Conservation (phyloP, 1,139 yeast species). For the Blastobotrys raffinosifermentans region DNA sequence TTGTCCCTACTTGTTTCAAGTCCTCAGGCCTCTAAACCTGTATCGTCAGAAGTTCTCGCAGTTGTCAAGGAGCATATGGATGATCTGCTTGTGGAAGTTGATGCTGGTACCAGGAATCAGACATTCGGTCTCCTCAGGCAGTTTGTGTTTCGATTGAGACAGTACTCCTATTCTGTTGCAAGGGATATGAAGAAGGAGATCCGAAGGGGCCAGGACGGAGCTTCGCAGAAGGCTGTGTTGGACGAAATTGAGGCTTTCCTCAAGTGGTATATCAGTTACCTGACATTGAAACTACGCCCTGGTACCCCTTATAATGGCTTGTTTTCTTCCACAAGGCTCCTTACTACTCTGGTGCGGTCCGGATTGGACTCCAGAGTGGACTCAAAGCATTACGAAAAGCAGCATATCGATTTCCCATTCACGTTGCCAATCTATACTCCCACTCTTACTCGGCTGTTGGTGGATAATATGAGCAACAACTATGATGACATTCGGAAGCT, state of each 20-base stretch:
- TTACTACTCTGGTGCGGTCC: constrained; percentile 45
- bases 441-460: constrained; percentile 41
- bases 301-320: constrained; percentile 65
- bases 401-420: constrained; percentile 41
- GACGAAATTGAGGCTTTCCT: constrained; percentile 21
- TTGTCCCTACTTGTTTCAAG: constrained; percentile 57
- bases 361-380: constrained; percentile 49
- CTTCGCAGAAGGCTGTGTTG: constrained; percentile 24
- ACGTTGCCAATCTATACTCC: constrained; percentile 39
- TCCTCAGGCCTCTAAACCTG: constrained; percentile 53
- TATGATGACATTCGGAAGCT: constrained; percentile 67
- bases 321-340: constrained; percentile 45
- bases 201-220: constrained; percentile 10
- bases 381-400: constrained; percentile 36
- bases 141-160: constrained; percentile 58
- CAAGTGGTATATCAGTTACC: constrained; percentile 16
- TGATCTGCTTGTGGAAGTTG: constrained; percentile 51
- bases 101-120: constrained; percentile 62
- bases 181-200: constrained; percentile 41
- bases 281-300: constrained; percentile 48
- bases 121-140: constrained; percentile 55
- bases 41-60: constrained; percentile 42
- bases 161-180: constrained; percentile 50
- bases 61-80: constrained; percentile 42
- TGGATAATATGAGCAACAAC: constrained; percentile 60